Evolutionary conservation across 2,329 filamentous ascomycete species (phyloP), one percentile per base, ranked within the genome.

Genomic region (Colletotrichum endophyticum): DNA sequence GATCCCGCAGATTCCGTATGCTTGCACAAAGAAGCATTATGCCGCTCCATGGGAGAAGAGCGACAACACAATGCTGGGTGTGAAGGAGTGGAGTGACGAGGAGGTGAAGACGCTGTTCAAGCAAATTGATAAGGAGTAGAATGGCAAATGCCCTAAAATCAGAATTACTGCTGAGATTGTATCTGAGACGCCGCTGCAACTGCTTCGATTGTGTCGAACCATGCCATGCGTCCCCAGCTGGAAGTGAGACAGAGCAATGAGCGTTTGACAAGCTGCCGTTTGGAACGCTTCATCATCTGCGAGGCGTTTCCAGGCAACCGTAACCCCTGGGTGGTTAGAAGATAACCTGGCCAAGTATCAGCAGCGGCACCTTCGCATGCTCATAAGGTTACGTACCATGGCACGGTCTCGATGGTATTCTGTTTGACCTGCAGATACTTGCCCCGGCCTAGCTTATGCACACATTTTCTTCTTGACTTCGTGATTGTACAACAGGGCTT

Each of bases 41-140:
- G 66, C 74, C 8, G 56, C 71, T 22, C 66, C 74, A 4, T 78
- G 70, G 61, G 39, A 22, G n/a, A 79, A 77, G 75, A 73, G 59
- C n/a, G 80, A 80, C 13, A 81, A 81, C 28, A 78, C 62, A 15
- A 59, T 81, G 22, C 57, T 81, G 2, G 77, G 80, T 16, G 53
- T 81, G 4, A 66, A 78, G 76, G 72, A 70, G 22, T 75, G 79
- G 79, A 69, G 69, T 11, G 78, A 81, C 13, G 78, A 79, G 8
- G 74, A 80, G 49, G 49, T 79, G 13, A 79, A 78, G 73, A 73
- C 66, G 44, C 67, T 80, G 19, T 79, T 71, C 57, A 78, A 74
- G 69, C 27, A 66, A 2, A 61, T 79, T 44, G 61, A 74, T 5
- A n/a, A 53, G 3, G 70, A 78, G 76, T 73, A 76, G 19, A 53